Conservation (phyloP, 495 filamentous ascomycete species). For the Jackrogersella multiformis region DNA sequence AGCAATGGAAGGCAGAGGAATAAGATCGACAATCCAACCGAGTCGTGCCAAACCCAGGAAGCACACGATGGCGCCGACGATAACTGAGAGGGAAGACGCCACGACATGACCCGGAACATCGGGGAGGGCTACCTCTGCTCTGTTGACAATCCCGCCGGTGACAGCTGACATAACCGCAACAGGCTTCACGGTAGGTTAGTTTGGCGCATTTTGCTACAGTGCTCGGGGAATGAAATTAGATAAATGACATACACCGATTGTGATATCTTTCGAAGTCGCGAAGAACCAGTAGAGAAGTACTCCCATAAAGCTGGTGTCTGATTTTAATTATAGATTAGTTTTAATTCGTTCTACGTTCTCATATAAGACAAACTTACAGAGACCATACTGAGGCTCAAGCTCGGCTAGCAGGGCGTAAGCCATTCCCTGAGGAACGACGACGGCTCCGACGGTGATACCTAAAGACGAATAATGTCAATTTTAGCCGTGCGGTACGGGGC, state of each 20-base stretch:
- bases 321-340: no score
- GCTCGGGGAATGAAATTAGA: background rate
- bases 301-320: slow-evolving; percentile 74
- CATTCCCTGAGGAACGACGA: slow-evolving; percentile 72
- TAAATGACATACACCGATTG: slow-evolving; percentile 66
- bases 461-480: slow-evolving; percentile 47
- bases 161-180: slow-evolving; percentile 96
- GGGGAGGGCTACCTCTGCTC: slow-evolving; percentile 29
- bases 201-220: background rate
- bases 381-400: slow-evolving; percentile 66
- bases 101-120: slow-evolving; percentile 56
- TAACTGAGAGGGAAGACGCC: slow-evolving; percentile 57
- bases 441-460: slow-evolving; percentile 50
- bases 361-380: no score
- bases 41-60: slow-evolving; percentile 58
- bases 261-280: slow-evolving; percentile 74
- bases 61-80: slow-evolving; percentile 57
- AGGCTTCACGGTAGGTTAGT: slow-evolving; percentile 61
- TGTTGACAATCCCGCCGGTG: slow-evolving; percentile 75
- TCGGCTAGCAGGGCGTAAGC: slow-evolving; percentile 69
- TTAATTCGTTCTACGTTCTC: no score
- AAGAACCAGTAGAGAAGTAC: slow-evolving; percentile 74
- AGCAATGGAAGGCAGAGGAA: slow-evolving; percentile 60
- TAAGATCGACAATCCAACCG: slow-evolving; percentile 65
- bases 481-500: background rate